A percentile compares a stretch with the other conserved stretches of the same genome.
phyloP scores from a whole-genome alignment of 2,329 filamentous ascomycete species.

The Botrytis porri region DNA sequence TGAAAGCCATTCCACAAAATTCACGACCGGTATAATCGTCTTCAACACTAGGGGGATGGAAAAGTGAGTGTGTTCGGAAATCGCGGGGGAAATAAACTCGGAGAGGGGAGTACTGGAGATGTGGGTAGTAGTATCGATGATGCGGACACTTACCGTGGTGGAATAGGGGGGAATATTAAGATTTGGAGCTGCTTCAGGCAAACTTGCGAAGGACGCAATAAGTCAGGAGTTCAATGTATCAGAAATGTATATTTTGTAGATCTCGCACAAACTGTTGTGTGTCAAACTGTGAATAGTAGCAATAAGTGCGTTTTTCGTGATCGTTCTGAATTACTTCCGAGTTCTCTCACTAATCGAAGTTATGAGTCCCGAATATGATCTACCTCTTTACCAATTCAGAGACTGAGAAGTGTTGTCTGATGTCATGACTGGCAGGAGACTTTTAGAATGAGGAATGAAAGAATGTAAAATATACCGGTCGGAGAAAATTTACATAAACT shows the following conservation, averaged over 20 bases:
- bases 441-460: not conserved
- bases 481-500: not conserved
- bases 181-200: constrained; percentile 20
- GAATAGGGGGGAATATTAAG: constrained; percentile 37
- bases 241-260: constrained; percentile 10
- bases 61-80: constrained; percentile 41
- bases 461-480: not conserved
- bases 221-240: not conserved
- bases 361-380: not conserved
- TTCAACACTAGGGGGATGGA: constrained; percentile 35
- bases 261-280: not conserved
- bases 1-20: constrained; percentile 27
- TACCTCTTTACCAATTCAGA: not conserved
- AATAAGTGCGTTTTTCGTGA: not conserved
- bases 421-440: not conserved
- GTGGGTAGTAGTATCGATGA: constrained; percentile 38
- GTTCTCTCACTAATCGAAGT: not conserved
- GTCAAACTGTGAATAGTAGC: not conserved
- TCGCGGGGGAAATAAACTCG: constrained; percentile 32
- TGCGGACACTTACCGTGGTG: constrained; percentile 36
- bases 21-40: constrained; percentile 39
- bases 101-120: constrained; percentile 30
- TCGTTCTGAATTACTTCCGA: not conserved
- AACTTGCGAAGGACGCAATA: not conserved
- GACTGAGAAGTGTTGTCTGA: not conserved